phyloP scores from a whole-genome alignment of 495 filamentous ascomycete species.

The Xylaria venustula region DNA sequence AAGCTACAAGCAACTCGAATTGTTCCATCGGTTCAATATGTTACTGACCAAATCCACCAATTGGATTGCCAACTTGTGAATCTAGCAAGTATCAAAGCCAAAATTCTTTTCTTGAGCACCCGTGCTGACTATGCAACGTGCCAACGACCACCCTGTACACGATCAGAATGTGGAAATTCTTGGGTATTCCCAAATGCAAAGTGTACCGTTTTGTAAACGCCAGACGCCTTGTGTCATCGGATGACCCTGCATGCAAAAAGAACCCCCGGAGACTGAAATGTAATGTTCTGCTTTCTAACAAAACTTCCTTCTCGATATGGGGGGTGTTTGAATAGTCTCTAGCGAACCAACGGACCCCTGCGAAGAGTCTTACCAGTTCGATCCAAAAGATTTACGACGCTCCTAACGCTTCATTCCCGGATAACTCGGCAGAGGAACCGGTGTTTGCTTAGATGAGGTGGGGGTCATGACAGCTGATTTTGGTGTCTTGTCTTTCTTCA shows the following conservation, averaged over 20 bases:
- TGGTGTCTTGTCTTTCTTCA: constrained; percentile 5
- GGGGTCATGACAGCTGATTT: constrained; percentile 11
- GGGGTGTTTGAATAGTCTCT: too few relatives aligned
- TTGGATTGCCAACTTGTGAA: neutral
- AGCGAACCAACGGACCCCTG: too few relatives aligned
- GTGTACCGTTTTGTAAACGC: constrained; percentile 1
- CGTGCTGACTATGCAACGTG: neutral
- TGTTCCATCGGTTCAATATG: neutral
- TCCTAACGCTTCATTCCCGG: constrained; percentile 33
- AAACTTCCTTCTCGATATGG: neutral
- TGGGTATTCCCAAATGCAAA: neutral
- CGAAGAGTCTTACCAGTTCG: too few relatives aligned
- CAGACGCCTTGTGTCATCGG: neutral
- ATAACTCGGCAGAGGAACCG: constrained; percentile 33
- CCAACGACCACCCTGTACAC: neutral
- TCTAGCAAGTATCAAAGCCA: neutral
- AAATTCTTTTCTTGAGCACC: neutral
- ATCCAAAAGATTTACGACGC: too few relatives aligned
- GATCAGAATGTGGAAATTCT: neutral
- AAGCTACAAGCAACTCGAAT: neutral
- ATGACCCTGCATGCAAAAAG: constrained; percentile 3
- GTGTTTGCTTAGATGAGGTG: constrained; percentile 32
- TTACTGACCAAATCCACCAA: neutral
- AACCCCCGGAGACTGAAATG: neutral
- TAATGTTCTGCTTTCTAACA: neutral